Evolutionary conservation across 2,329 filamentous ascomycete genomes (phyloP).

Genomic region (Pseudodiploospora longispora): DNA sequence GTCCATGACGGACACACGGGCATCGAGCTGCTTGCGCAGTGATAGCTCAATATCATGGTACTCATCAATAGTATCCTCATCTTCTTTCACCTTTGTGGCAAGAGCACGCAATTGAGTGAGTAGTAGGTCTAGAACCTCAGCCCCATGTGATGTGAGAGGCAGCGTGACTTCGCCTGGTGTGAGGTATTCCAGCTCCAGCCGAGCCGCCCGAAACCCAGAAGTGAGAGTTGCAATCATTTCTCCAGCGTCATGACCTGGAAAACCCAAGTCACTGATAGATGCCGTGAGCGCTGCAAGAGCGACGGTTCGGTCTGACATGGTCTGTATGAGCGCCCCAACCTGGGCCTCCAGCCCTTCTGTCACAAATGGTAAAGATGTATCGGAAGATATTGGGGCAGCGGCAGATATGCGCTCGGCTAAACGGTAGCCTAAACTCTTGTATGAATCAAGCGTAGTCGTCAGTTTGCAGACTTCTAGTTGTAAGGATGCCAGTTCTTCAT

Average conservation of each 20-base stretch:
- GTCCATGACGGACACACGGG: constrained; percentile 44
- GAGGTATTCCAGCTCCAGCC: constrained; percentile 55
- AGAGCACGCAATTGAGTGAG: constrained; percentile 43
- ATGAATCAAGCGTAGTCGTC: constrained; percentile 37
- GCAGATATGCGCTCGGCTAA: constrained; percentile 28
- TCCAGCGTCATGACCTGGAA: constrained; percentile 37
- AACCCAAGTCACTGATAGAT: constrained; percentile 42
- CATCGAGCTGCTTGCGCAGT: constrained; percentile 47
- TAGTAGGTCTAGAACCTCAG: constrained; percentile 47
- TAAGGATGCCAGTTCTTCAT: constrained; percentile 40
- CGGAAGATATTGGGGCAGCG: constrained; percentile 6
- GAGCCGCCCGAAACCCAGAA: constrained; percentile 44
- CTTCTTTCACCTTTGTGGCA: constrained; percentile 35
- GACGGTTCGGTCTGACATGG: constrained; percentile 40
- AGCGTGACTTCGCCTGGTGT: constrained; percentile 50
- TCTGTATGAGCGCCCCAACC: constrained; percentile 34
- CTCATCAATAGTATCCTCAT: constrained; percentile 50
- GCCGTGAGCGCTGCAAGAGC: constrained; percentile 36
- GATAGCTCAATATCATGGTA: constrained; percentile 49
- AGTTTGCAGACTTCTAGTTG: constrained; percentile 41
- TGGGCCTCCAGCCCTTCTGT: constrained; percentile 31
- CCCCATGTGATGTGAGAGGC: constrained; percentile 43
- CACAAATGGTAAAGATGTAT: constrained; percentile 9
- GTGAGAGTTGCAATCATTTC: constrained; percentile 42
- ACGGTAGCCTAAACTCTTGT: constrained; percentile 32